A percentile compares a stretch with the other conserved stretches of the same genome.
These are phyloP conservation scores for Penicillium oxalicum DNA, from an alignment of 2,329 filamentous ascomycete genomes.

Conservation along the genomic window DNA sequence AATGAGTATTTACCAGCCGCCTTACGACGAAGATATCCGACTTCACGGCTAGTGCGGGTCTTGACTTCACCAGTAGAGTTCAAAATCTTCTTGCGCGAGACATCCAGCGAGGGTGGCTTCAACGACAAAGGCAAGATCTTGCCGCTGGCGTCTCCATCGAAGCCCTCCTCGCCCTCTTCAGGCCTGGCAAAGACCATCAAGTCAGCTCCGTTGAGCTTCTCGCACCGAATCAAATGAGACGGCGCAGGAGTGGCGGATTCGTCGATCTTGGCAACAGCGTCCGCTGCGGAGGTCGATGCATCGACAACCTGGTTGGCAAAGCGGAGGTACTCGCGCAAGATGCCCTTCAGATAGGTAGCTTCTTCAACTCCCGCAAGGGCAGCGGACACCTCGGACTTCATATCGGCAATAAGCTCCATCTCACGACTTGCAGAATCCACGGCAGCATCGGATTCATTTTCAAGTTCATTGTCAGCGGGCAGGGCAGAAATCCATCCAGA, in stretches of 20 bases:
- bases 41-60: conserved; percentile 64
- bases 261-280: conserved; percentile 8
- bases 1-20: conserved; percentile 77
- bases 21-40: conserved; percentile 70
- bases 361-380: conserved; percentile 45
- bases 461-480: conserved; percentile 26
- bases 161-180: conserved; percentile 25
- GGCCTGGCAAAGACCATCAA: conserved; percentile 28
- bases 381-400: conserved; percentile 45
- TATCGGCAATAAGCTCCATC: conserved; percentile 42
- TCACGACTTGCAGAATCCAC: conserved; percentile 30
- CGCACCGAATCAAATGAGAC: conserved; percentile 28
- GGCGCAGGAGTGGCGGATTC: conserved; percentile 10
- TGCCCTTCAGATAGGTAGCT: conserved; percentile 42
- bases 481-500: conserved; percentile 42
- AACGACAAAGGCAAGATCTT: conserved; percentile 66
- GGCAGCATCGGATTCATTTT: conserved; percentile 14
- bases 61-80: conserved; percentile 67
- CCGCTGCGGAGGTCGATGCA: conserved; percentile 11
- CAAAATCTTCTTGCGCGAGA: conserved; percentile 43
- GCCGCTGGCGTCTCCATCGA: conserved; percentile 28
- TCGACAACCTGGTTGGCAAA: conserved; percentile 31
- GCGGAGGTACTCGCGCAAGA: conserved; percentile 43
- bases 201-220: conserved; percentile 37
- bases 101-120: conserved; percentile 48